Conservation (phyloP, 768 basidiomycete species). For the Boletus sensibilis region DNA sequence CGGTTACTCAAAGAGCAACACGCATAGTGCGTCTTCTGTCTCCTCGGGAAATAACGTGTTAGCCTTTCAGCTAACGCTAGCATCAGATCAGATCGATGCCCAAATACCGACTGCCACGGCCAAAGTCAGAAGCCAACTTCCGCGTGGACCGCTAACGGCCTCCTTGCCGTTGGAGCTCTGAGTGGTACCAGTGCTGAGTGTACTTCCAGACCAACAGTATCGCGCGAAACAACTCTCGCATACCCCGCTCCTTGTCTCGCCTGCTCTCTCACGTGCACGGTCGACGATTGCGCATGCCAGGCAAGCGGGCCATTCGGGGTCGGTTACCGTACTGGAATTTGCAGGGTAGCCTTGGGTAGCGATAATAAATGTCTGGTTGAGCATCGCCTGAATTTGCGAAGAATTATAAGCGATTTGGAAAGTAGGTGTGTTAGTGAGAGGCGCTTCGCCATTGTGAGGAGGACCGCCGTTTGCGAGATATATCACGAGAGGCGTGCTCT, state of each 20-base stretch:
- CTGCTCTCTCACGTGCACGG: constrained; percentile 35
- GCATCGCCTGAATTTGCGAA: constrained; percentile 41
- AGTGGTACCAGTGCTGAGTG: neutral
- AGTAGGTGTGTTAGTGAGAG: constrained; percentile 45
- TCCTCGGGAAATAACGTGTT: constrained; percentile 17
- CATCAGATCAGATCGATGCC: constrained; percentile 18
- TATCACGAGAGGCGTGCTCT: constrained; percentile 47
- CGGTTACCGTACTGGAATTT: constrained; percentile 27
- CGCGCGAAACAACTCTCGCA: constrained; percentile 31
- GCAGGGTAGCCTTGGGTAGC: constrained; percentile 43
- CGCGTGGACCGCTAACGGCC: neutral
- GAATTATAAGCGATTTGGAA: constrained; percentile 37
- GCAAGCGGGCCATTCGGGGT: constrained; percentile 47
- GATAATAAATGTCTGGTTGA: constrained; percentile 44
- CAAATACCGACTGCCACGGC: constrained; percentile 10
- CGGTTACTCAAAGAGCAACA: neutral
- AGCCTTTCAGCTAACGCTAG: neutral
- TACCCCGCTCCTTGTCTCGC: constrained; percentile 29
- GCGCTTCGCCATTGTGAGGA: constrained; percentile 37
- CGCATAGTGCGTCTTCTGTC: neutral
- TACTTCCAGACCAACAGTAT: constrained; percentile 33
- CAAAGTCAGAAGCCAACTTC: constrained; percentile 6
- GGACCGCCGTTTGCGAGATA: constrained; percentile 59
- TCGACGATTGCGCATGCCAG: constrained; percentile 54
- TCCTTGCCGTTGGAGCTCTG: neutral